A percentile compares a stretch with the other conserved stretches of the same genome.
phyloP scores from a whole-genome alignment of 352 stramenopile species.

The Globisporangium takayamanum region DNA sequence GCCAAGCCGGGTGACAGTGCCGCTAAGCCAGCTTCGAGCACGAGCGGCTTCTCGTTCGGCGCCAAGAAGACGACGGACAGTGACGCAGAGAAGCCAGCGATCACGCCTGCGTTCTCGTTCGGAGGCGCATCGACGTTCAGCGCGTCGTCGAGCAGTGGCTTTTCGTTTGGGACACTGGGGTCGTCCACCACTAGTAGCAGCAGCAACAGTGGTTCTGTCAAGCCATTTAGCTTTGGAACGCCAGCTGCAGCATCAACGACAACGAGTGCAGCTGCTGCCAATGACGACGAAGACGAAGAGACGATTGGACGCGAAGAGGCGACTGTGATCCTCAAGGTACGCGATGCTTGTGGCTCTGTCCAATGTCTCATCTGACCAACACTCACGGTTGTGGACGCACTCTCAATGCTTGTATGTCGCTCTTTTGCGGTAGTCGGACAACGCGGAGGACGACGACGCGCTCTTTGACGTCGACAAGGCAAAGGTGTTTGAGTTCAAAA shows the following conservation, averaged over 20 bases:
- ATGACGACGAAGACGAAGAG: conserved; percentile 66
- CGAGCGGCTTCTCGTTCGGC: conserved; percentile 17
- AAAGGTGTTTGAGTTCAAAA: conserved; percentile 84
- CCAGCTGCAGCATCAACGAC: conserved; percentile 7
- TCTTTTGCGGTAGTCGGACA: conserved; percentile 34
- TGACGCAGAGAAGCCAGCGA: neutral
- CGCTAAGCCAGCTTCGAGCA: neutral
- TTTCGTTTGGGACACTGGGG: conserved; percentile 1
- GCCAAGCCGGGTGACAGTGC: neutral
- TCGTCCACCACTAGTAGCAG: neutral
- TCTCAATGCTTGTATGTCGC: conserved; percentile 2
- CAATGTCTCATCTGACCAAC: neutral
- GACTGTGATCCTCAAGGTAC: conserved; percentile 84
- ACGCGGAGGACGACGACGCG: conserved; percentile 66
- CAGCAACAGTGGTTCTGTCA: conserved; percentile 6
- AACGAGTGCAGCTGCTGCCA: conserved; percentile 9
- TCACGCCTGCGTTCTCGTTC: conserved; percentile 14
- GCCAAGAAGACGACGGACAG: neutral
- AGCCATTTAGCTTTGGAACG: conserved; percentile 29
- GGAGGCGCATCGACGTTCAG: conserved; percentile 1
- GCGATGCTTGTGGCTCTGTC: neutral
- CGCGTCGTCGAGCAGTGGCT: conserved; percentile 1
- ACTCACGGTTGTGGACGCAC: neutral
- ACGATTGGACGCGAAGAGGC: conserved; percentile 77
- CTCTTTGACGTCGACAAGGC: conserved; percentile 73